phyloP scores from a whole-genome alignment of 2,329 filamentous ascomycete genomes.

The Penicillium vulpinum region DNA sequence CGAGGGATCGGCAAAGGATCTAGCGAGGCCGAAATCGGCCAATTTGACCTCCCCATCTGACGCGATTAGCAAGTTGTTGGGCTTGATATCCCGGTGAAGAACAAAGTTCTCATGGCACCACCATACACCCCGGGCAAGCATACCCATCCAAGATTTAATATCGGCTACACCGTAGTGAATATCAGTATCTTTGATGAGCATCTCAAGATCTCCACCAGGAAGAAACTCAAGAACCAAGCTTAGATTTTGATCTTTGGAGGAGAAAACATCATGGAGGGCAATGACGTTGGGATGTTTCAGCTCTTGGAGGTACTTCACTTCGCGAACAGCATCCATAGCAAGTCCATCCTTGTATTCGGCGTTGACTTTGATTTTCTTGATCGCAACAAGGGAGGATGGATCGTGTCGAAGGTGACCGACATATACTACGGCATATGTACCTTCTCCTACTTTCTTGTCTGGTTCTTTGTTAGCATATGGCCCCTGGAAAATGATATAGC shows the following conservation, averaged over 20 bases:
- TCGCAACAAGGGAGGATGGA: slow-evolving; percentile 73
- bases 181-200: slow-evolving; percentile 83
- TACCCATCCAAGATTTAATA: slow-evolving; percentile 98
- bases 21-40: slow-evolving; percentile 94
- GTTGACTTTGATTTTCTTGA: slow-evolving; percentile 57
- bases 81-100: slow-evolving; percentile 97
- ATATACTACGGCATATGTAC: slow-evolving; percentile 96
- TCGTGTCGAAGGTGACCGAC: slow-evolving; percentile 75
- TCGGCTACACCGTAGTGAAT: slow-evolving; percentile 84
- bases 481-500: neutral
- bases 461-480: neutral
- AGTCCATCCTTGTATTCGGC: slow-evolving; percentile 79
- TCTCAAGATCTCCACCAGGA: slow-evolving; percentile 90
- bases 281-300: slow-evolving; percentile 95
- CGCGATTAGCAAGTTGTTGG: slow-evolving; percentile 94
- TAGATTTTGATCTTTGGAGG: slow-evolving; percentile 92
- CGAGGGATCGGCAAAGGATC: slow-evolving; percentile 85
- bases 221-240: slow-evolving; percentile 94
- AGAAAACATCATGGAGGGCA: slow-evolving; percentile 86
- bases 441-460: slow-evolving; percentile 91
- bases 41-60: slow-evolving; percentile 92
- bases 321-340: slow-evolving; percentile 89
- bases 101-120: slow-evolving; percentile 96
- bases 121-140: slow-evolving; percentile 90
- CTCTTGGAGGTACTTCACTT: slow-evolving; percentile 94